These are phyloP conservation scores for Tulasnella sp. DNA, from an alignment of 768 basidiomycete genomes.

Conservation along the genomic window DNA sequence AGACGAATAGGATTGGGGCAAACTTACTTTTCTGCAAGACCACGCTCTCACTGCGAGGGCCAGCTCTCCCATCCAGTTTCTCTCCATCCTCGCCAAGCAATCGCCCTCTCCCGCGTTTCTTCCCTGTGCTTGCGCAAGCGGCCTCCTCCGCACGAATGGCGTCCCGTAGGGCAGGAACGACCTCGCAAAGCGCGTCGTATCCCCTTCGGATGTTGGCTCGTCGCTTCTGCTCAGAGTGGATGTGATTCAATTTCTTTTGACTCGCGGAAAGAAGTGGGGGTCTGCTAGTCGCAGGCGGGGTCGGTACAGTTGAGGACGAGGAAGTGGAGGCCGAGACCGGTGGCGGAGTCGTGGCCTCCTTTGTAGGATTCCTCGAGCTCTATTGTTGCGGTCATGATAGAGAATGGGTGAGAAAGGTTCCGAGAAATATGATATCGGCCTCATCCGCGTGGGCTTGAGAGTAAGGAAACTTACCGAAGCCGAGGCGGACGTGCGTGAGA, in stretches of 20 bases:
- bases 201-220: slow-evolving; percentile 81
- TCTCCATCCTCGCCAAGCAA: slow-evolving; percentile 37
- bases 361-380: too few species aligned
- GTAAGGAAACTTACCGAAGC: not conserved
- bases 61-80: slow-evolving; percentile 69
- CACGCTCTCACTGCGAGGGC: slow-evolving; percentile 82
- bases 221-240: slow-evolving; percentile 87
- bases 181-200: slow-evolving; percentile 77
- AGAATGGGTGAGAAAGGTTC: not conserved
- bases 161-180: slow-evolving; percentile 68
- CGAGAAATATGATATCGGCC: not conserved
- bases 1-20: not conserved
- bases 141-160: slow-evolving; percentile 68
- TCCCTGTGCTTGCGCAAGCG: slow-evolving; percentile 26
- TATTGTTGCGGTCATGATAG: too few species aligned
- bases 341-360: slow-evolving; percentile 17
- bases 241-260: slow-evolving; percentile 89
- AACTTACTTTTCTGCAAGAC: slow-evolving; percentile 74
- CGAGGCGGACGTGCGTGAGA: too few species aligned
- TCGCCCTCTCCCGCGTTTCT: slow-evolving; percentile 17
- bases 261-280: slow-evolving; percentile 54
- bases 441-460: not conserved
- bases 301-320: slow-evolving; percentile 19
- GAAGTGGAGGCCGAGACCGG: slow-evolving; percentile 16
- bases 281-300: too few species aligned